Base-by-base conservation (phyloP, 176 grass and related monocot genomes). In the Dendrocalamus sinicus region DNA sequence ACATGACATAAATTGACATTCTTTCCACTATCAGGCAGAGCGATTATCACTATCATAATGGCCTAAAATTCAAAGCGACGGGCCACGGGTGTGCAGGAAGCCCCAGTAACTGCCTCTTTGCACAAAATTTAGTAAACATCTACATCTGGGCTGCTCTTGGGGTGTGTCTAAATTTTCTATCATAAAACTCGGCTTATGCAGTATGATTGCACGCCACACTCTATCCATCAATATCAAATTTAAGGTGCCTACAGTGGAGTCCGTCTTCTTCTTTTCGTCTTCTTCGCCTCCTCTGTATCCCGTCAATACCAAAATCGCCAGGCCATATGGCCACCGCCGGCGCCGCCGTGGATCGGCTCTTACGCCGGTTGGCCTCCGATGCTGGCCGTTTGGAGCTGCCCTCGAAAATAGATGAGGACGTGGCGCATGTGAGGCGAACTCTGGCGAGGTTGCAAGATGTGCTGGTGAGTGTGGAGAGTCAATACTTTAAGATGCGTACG, bases 261-360 rank as follows among this genome's bases (percentile, higher is more conserved):
- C 52, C 0, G 30, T 32, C 30, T 32, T 32, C 30, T 32, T 32
- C 22, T 32, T 2, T 32, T 32, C 22, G 57, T 60, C 22, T 11
- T 72, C 13, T 15, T 4, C 17, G 17, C 5, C 52, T 76, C 32
- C 8, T 73, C 11, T 24, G 8, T 22, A 61, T 20, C 41, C 40
- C 78, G 47, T 4, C 19, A 2, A 6, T 1, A 40, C n/a, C 65
- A 48, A 39, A 48, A 46, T 32, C 32, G 45, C 9, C 71, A 20
- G n/a, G n/a, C 37, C 68, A 13, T 65, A 88, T n/a, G 78, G 61
- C 61, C 86, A 70, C 72, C 52, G 37, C 77, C 69, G 79, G 61
- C 40, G 86, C 79, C 48, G 79, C 76, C 59, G 85, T 75, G 3
- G 85, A 75, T 8, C 43, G 85, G 47, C 77, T 87, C 11, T 37